These are phyloP conservation scores for Aspergillus coremiiformis DNA, from an alignment of 495 filamentous ascomycete species.

Conservation along the genomic window DNA sequence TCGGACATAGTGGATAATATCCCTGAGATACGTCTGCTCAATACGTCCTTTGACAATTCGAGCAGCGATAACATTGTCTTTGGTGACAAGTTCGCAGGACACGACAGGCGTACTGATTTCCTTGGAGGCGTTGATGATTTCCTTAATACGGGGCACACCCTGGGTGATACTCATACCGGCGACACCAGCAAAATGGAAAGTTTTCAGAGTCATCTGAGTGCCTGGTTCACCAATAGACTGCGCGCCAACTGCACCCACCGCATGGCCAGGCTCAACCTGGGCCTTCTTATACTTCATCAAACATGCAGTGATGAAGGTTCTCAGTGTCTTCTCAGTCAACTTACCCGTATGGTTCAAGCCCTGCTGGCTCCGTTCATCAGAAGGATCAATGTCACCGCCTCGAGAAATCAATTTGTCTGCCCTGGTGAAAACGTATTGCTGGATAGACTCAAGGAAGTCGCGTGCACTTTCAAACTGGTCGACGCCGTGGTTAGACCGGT, in stretches of 20 bases:
- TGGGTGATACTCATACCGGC: slow-evolving; percentile 98
- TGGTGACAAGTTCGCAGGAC: slow-evolving; percentile 68
- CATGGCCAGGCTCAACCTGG: slow-evolving; percentile 86
- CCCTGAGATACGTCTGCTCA: slow-evolving; percentile 51
- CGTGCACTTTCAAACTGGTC: slow-evolving; percentile 83
- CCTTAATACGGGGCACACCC: slow-evolving; percentile 98
- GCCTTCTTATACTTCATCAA: slow-evolving; percentile 83
- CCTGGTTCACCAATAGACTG: slow-evolving; percentile 98
- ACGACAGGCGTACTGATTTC: slow-evolving; percentile 92
- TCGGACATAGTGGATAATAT: slow-evolving; percentile 68
- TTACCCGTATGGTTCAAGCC: slow-evolving; percentile 68
- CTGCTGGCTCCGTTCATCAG: slow-evolving; percentile 33
- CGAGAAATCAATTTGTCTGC: slow-evolving; percentile 44
- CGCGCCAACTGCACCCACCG: slow-evolving; percentile 94
- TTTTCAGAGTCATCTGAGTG: slow-evolving; percentile 99
- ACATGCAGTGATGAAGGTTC: slow-evolving; percentile 71
- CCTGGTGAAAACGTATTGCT: slow-evolving; percentile 56
- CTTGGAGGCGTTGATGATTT: slow-evolving; percentile 97
- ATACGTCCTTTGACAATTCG: slow-evolving; percentile 84
- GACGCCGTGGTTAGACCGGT: slow-evolving; percentile 56
- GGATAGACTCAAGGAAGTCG: slow-evolving; percentile 70
- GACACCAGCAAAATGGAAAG: slow-evolving; percentile 99
- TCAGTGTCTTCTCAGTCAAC: slow-evolving; percentile 64
- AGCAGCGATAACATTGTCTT: slow-evolving; percentile 62
- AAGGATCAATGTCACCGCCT: slow-evolving; percentile 32